A percentile compares a stretch with the other conserved stretches of the same genome.
phyloP scores from a whole-genome alignment of 352 stramenopile genomes.

The Pythium rhizo-oryzae region DNA sequence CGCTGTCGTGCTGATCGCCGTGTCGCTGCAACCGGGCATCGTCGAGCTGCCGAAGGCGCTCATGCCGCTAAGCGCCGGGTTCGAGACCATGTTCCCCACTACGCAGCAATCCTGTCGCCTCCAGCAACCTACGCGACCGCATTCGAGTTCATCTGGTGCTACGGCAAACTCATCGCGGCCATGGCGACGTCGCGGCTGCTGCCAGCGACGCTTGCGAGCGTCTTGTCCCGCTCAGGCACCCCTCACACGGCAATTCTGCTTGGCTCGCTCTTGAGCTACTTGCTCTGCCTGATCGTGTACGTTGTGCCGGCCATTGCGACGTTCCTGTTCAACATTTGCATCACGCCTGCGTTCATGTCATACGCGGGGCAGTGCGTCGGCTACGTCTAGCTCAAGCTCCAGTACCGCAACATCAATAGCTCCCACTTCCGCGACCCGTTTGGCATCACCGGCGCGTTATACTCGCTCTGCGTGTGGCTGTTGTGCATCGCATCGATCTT shows the following conservation, averaged over 20 bases:
- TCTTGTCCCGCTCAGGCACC: not conserved
- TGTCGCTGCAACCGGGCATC: not conserved
- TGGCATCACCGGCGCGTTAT: conserved; percentile 19
- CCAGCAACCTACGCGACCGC: conserved; percentile 39
- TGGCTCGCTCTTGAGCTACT: conserved; percentile 22
- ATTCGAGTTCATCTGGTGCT: conserved; percentile 38
- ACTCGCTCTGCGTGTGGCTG: conserved; percentile 24
- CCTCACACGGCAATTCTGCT: conserved; percentile 27
- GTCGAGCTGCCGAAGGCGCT: not conserved
- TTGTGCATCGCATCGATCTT: conserved; percentile 14
- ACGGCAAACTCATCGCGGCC: conserved; percentile 32
- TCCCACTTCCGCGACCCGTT: conserved; percentile 22
- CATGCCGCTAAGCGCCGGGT: conserved; percentile 12
- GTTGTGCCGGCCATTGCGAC: conserved; percentile 2
- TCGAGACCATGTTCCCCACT: conserved; percentile 20
- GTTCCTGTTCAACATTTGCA: conserved; percentile 29
- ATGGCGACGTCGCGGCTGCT: conserved; percentile 35
- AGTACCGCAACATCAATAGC: conserved; percentile 29
- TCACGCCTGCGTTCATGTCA: conserved; percentile 22
- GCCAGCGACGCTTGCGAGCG: conserved; percentile 5
- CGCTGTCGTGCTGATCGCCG: too few relatives aligned
- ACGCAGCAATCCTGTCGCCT: conserved; percentile 22
- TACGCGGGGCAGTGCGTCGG: conserved; percentile 36
- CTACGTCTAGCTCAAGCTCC: conserved; percentile 34
- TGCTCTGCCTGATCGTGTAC: conserved; percentile 29